These are phyloP conservation scores for Stramenopiles sp. DNA, from an alignment of 352 stramenopile genomes.

Conservation along the genomic window DNA sequence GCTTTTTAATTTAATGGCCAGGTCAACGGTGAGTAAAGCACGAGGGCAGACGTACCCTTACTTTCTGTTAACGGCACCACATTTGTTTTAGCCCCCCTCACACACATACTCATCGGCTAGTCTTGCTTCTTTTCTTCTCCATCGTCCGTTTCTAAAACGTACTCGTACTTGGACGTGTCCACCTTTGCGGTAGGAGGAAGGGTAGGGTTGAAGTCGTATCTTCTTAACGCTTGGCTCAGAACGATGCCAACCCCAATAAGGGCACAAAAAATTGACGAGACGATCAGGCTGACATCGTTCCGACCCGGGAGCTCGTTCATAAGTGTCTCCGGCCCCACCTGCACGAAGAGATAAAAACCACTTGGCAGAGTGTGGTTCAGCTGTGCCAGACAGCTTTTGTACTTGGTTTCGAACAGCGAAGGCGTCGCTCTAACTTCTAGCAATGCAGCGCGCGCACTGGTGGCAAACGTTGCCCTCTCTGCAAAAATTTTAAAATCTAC, in stretches of 20 bases:
- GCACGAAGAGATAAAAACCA: conserved; percentile 2
- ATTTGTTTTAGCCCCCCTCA: no score
- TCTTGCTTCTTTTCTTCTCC: background rate
- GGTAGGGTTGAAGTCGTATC: background rate
- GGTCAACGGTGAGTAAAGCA: no score
- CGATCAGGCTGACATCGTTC: background rate
- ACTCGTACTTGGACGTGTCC: background rate
- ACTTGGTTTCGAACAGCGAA: background rate
- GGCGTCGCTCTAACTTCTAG: background rate
- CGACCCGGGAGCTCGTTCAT: background rate
- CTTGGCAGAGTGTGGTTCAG: background rate
- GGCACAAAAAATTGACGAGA: background rate
- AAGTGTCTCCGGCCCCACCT: background rate
- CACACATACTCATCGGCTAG: background rate
- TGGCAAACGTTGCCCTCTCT: background rate
- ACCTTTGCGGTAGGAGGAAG: background rate
- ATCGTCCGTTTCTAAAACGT: background rate
- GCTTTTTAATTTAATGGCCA: no score
- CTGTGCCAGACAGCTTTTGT: background rate
- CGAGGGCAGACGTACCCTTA: no score
- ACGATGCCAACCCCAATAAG: background rate
- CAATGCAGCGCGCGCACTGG: background rate
- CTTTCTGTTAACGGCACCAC: no score
- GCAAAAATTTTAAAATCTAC: background rate
- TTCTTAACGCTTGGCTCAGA: background rate